Evolutionary conservation across 768 basidiomycete genomes (phyloP).

Genomic region (Boletellus ananas): DNA sequence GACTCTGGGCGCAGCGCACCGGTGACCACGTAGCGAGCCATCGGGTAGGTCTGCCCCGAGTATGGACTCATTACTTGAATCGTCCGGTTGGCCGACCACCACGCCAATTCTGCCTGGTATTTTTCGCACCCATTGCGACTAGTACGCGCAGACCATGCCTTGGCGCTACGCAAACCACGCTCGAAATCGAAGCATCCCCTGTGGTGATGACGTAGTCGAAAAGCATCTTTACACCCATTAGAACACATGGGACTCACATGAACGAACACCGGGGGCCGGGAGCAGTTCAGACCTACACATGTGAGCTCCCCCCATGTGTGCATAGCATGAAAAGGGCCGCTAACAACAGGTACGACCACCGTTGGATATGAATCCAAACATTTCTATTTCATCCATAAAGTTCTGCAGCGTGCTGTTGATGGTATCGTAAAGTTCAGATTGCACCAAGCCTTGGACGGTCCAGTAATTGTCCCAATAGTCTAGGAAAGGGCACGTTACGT

Average conservation of each 20-base stretch:
- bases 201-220: slow-evolving; percentile 70
- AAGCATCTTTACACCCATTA: slow-evolving; percentile 60
- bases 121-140: background rate
- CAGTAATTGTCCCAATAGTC: slow-evolving; percentile 75
- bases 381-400: slow-evolving; percentile 90
- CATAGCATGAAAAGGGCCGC: background rate
- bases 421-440: slow-evolving; percentile 69
- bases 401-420: slow-evolving; percentile 81
- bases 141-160: slow-evolving; percentile 39
- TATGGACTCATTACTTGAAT: slow-evolving; percentile 65
- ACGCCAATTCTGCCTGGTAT: slow-evolving; percentile 67
- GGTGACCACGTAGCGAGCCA: slow-evolving; percentile 73
- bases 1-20: slow-evolving; percentile 88
- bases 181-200: slow-evolving; percentile 69
- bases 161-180: slow-evolving; percentile 81
- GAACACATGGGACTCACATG: slow-evolving; percentile 42
- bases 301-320: background rate
- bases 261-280: slow-evolving; percentile 90
- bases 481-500: slow-evolving; percentile 9
- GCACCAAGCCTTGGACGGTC: slow-evolving; percentile 83
- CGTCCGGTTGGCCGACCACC: slow-evolving; percentile 79
- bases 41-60: slow-evolving; percentile 57
- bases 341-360: slow-evolving; percentile 88
- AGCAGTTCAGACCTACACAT: slow-evolving; percentile 70
- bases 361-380: slow-evolving; percentile 89